Evolutionary conservation across 805 yeast genomes (phyloP).

Genomic region (Metschnikowia baotianmanensis): DNA sequence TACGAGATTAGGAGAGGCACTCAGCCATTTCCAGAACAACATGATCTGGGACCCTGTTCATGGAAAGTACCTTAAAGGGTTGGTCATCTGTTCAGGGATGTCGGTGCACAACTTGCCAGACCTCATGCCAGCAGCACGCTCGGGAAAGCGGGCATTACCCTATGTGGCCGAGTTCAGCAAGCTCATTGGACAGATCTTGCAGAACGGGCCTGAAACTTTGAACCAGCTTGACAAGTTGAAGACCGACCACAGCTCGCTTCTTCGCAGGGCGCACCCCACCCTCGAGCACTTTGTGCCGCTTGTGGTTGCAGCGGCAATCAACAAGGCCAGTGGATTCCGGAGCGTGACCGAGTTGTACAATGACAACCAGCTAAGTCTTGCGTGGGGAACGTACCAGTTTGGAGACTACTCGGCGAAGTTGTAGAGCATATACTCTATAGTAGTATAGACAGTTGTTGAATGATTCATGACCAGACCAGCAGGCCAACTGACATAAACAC

Average conservation of each 20-base stretch:
- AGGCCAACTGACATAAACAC: not conserved
- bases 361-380: slow-evolving; percentile 46
- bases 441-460: not conserved
- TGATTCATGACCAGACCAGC: no score
- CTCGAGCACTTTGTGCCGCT: slow-evolving; percentile 71
- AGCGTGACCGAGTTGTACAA: slow-evolving; percentile 46
- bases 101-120: slow-evolving; percentile 74
- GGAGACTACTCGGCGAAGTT: slow-evolving; percentile 19
- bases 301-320: slow-evolving; percentile 58
- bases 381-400: slow-evolving; percentile 68
- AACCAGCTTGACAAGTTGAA: slow-evolving; percentile 37
- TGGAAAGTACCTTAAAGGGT: slow-evolving; percentile 27
- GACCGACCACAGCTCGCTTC: slow-evolving; percentile 27
- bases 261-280: slow-evolving; percentile 67
- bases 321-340: slow-evolving; percentile 21
- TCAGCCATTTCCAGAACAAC: slow-evolving; percentile 50
- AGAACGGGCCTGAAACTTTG: slow-evolving; percentile 31
- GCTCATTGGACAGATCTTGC: slow-evolving; percentile 38
- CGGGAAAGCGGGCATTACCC: slow-evolving; percentile 30
- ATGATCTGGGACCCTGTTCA: slow-evolving; percentile 29
- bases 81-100: slow-evolving; percentile 71
- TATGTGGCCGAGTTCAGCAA: slow-evolving; percentile 55
- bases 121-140: slow-evolving; percentile 26
- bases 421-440: not conserved
- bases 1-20: slow-evolving; percentile 53